Evolutionary conservation across 371 early-diverging fungal genomes (phyloP), one percentile per base, ranked within the genome.

Genomic region (Rhizopus delemar): DNA sequence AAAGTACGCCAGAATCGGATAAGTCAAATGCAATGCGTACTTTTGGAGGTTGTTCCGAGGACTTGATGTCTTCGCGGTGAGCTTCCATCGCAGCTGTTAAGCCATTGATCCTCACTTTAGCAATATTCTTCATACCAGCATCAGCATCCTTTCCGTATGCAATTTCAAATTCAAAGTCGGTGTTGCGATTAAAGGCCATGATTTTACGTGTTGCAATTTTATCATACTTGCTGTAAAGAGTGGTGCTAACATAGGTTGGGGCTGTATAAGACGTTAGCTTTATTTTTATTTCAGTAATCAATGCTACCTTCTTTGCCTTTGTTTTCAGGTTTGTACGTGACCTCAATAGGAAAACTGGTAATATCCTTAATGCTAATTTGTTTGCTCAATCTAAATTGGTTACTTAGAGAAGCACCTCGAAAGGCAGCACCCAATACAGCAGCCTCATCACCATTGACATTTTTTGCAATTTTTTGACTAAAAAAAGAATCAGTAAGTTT

Each of bases 371-470:
- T 81, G 51, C 78, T 80, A 57, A 96, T 90, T 59, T 93, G 90
- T 63, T 88, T 85, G 15, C 73, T 81, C 41, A 95, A 89, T 68
- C 87, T 85, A 80, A 97, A 96, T 65, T 90, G 91, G 57, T 89
- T 85, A 69, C 92, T 92, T 41, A 93, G 73, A 22, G 85, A 77
- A 7, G 99, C 99, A 29, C 91, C 94, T 57, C 87, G 88, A 81
- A 94, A 93, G 8, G 88, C 93, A 46, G 97, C 97, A 49, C 92
- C 91, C 68, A 95, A 72, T n/a, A 94, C 97, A 39, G 93, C 93
- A 12, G 98, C 96, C 75, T 98, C 99, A 66, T 98, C 99, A 34
- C 84, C 91, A 65, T 98, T 96, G 31, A 98, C 88, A 60, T 92
- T 94, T 77, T 91, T 86, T 39, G 96, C 93, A 61, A 98, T 88